Evolutionary conservation across 768 basidiomycete species (phyloP).

Genomic region (Antrodiella citrinella): DNA sequence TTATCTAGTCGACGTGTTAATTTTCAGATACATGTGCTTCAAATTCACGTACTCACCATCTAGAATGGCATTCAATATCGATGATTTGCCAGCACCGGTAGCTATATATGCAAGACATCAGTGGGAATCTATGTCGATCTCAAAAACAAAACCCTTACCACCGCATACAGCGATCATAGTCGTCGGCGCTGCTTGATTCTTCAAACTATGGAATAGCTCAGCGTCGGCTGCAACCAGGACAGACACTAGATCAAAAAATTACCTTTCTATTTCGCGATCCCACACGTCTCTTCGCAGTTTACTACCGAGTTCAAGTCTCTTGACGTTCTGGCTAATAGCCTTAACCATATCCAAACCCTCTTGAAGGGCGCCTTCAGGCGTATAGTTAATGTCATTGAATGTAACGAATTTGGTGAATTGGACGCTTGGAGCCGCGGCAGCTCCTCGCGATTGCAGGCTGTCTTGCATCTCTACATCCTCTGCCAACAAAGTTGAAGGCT

Average conservation of each 20-base stretch:
- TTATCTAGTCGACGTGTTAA: no score
- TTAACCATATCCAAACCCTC: slow-evolving; percentile 48
- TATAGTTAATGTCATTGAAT: slow-evolving; percentile 40
- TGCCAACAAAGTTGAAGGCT: not conserved
- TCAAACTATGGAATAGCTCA: slow-evolving; percentile 29
- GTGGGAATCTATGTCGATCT: no score
- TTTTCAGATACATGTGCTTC: no score
- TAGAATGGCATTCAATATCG: slow-evolving; percentile 51
- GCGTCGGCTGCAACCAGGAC: not conserved
- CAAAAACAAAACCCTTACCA: slow-evolving; percentile 31
- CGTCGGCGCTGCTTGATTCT: slow-evolving; percentile 41
- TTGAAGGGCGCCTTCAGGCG: slow-evolving; percentile 40
- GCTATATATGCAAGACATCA: slow-evolving; percentile 25
- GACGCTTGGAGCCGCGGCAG: slow-evolving; percentile 22
- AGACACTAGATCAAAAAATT: not conserved
- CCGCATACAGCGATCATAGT: slow-evolving; percentile 63
- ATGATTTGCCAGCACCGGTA: slow-evolving; percentile 57
- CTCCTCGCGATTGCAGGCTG: not conserved
- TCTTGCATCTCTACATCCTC: slow-evolving; percentile 10
- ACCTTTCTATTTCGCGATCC: slow-evolving; percentile 46
- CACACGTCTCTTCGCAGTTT: slow-evolving; percentile 53
- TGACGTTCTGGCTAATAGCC: slow-evolving; percentile 33
- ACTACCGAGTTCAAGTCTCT: slow-evolving; percentile 41
- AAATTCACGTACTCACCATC: slow-evolving; percentile 37
- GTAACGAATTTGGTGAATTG: slow-evolving; percentile 27